Evolutionary conservation across 306 rosid species (phyloP).

Genomic region (Canavalia ensiformis): DNA sequence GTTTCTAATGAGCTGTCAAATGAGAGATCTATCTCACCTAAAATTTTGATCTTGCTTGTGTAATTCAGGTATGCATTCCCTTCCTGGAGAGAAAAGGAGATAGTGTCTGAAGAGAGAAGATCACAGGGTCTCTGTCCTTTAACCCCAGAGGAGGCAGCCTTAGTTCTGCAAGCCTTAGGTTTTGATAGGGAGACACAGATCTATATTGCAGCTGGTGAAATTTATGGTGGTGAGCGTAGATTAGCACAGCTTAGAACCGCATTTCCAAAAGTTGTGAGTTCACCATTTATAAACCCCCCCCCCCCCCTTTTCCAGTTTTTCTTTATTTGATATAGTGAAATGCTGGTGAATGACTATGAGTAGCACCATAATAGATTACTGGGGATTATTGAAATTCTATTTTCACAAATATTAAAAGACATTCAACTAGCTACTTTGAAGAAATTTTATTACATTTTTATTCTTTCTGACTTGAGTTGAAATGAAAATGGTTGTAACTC

Average conservation of each 20-base stretch:
- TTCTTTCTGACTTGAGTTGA: constrained; percentile 5
- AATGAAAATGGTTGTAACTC: constrained; percentile 20
- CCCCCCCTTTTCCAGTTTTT: neutral
- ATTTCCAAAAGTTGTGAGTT: constrained; percentile 84
- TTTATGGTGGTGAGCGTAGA: constrained; percentile 90
- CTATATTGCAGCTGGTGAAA: constrained; percentile 97
- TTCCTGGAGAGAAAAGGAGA: constrained; percentile 99
- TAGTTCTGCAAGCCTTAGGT: constrained; percentile 87
- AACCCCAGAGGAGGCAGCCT: constrained; percentile 87
- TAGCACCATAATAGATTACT: constrained; percentile 14
- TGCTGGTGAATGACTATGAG: constrained; percentile 15
- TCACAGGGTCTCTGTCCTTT: constrained; percentile 93
- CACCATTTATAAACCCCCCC: constrained; percentile 10
- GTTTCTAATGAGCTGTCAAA: constrained; percentile 35
- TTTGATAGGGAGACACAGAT: constrained; percentile 76
- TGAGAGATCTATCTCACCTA: constrained; percentile 32
- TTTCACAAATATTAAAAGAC: constrained; percentile 5
- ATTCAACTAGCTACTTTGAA: constrained; percentile 1
- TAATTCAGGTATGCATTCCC: constrained; percentile 84
- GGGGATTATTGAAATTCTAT: constrained; percentile 20
- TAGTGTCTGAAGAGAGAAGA: constrained; percentile 85
- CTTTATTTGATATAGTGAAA: constrained; percentile 12
- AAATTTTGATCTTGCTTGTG: constrained; percentile 34
- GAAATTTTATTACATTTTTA: constrained; percentile 9
- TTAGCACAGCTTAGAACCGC: constrained; percentile 77